Evolutionary conservation across 192 early-diverging fungal species (phyloP).

Genomic region (Coemansia sp.): DNA sequence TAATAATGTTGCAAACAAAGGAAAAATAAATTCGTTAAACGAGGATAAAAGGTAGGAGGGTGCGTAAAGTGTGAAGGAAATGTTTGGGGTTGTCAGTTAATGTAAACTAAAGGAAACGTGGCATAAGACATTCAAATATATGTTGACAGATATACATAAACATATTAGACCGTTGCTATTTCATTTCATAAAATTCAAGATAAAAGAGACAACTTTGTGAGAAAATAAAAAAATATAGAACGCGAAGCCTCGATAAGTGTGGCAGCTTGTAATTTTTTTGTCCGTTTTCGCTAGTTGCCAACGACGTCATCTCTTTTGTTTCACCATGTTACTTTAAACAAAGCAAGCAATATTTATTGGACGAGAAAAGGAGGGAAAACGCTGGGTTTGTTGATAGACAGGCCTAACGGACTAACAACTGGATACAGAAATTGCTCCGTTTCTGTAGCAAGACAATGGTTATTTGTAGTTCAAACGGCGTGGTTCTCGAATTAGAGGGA

Average conservation of each 20-base stretch:
- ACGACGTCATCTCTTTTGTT: no score
- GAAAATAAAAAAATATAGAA: not conserved
- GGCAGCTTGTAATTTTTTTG: no score
- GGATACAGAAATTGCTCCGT: not conserved
- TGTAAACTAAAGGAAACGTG: not conserved
- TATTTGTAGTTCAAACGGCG: not conserved
- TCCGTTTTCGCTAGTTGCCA: no score
- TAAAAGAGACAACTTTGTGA: not conserved
- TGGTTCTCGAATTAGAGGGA: no score
- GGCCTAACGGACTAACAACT: not conserved
- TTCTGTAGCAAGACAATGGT: not conserved
- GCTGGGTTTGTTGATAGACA: not conserved
- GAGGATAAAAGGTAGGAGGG: not conserved
- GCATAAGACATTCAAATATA: not conserved
- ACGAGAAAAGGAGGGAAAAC: not conserved
- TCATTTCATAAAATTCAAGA: not conserved
- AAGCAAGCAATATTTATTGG: not conserved
- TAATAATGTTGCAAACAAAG: no score
- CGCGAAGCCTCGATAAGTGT: no score
- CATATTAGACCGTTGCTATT: not conserved
- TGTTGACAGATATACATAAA: not conserved
- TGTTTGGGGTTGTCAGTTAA: not conserved
- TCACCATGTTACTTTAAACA: no score
- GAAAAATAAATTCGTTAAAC: not conserved
- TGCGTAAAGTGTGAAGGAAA: not conserved